phyloP scores from a whole-genome alignment of 805 yeast species.

The Debaryomyces prosopidis region DNA sequence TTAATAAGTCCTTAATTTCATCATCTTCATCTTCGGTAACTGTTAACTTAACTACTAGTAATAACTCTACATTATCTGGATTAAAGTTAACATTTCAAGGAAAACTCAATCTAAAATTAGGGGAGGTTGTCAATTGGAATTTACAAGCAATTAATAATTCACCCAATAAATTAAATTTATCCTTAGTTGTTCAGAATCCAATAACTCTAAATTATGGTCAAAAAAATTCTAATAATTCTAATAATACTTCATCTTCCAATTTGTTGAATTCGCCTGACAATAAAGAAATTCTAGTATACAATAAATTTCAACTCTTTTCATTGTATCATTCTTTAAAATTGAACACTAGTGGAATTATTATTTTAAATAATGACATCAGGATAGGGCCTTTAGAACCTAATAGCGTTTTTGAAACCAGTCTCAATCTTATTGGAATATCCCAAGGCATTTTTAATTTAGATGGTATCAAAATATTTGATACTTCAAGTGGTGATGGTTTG shows the following conservation, averaged over 20 bases:
- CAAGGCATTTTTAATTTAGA: conserved; percentile 64
- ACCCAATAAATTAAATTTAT: conserved; percentile 47
- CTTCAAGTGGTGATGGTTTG: conserved; percentile 61
- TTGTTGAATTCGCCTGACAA: conserved; percentile 10
- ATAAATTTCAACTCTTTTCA: conserved; percentile 22
- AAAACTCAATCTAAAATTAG: conserved; percentile 57
- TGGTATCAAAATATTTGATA: conserved; percentile 67
- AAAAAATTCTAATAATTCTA: conserved; percentile 5
- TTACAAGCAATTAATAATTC: conserved; percentile 67
- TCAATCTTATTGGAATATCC: conserved; percentile 60
- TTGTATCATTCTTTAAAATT: conserved; percentile 39
- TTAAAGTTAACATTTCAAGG: conserved; percentile 60
- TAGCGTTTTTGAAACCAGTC: conserved; percentile 62
- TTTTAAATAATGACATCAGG: conserved; percentile 64
- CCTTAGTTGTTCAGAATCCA: conserved; percentile 40
- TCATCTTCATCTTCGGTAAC: conserved; percentile 31
- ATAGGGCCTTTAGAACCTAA: conserved; percentile 63
- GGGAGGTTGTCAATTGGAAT: conserved; percentile 61
- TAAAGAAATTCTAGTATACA: conserved; percentile 18
- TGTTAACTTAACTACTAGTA: conserved; percentile 33
- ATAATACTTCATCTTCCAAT: conserved; percentile 17
- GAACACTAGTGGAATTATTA: conserved; percentile 56
- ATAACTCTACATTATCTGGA: conserved; percentile 28
- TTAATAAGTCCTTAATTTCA: not conserved
- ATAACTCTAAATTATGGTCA: conserved; percentile 17